Base-by-base conservation (phyloP, 2,329 filamentous ascomycete genomes). In the Dactylonectria macrodidyma region DNA sequence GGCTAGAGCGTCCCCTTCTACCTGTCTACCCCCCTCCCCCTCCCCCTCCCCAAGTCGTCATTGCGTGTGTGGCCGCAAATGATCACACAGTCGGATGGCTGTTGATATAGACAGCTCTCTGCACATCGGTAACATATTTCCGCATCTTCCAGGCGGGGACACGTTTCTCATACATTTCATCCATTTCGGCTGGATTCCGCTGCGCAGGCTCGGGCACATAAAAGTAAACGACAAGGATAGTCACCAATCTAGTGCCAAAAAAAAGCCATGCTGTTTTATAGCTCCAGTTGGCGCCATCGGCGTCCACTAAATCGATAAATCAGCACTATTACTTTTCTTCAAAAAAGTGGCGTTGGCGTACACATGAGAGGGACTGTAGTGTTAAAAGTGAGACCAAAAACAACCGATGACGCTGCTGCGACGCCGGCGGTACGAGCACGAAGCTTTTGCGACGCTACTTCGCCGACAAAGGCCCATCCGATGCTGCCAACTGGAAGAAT, bases 141-240 rank as follows among this genome's bases (percentile, higher is more conserved):
- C 51, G 51, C 69, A 71, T 71, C 38, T 59, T 58, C 58, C 69
- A 62, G 19, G 67, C 69, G 2, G 64, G 67, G 2, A 71, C 58
- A 3, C 61, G 44, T 26, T 71, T 71, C 46, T 67, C 64, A 36
- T 67, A 71, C 69, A 71, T 71, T 48, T 71, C 69, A 44, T 71
- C 69, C 63, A 71, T 63, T 58, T 71, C 69, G 14, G 69, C 67
- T n/a, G 69, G 19, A 26, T 71, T 71, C 6, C 69, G 64, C 46
- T 66, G 60, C 10, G 67, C 60, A 4, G 64, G 64, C 48, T 71
- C 67, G 0, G 69, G 19, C 19, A 47, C 19, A 47, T 24, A 47
- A 9, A 22, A 24, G 11, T 10, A 47, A 1, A 65, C 51, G 3
- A 70, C 7, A 3, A 71, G 52, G 2, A 11, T 65, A 16, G 62